Conservation (phyloP, 192 early-diverging fungal genomes). For the Podila horticola region DNA sequence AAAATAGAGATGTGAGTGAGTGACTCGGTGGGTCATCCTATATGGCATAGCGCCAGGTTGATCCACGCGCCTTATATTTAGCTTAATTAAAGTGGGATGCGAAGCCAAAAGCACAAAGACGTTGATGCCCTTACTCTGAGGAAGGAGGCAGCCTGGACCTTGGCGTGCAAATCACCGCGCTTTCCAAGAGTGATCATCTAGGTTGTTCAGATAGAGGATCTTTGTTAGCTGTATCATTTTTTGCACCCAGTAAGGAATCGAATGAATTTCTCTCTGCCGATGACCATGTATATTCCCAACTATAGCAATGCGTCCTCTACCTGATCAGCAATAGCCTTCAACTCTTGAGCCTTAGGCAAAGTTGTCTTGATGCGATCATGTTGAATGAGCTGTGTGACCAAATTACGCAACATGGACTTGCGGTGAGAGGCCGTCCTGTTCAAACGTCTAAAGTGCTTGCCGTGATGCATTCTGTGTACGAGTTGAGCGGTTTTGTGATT, state of each 20-base stretch:
- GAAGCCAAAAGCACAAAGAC: neutral
- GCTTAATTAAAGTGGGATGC: too few species aligned
- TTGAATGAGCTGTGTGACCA: slow-evolving; percentile 85
- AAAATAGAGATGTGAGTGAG: neutral
- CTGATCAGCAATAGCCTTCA: slow-evolving; percentile 87
- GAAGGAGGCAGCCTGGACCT: slow-evolving; percentile 65
- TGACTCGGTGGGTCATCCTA: too few species aligned
- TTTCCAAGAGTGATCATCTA: slow-evolving; percentile 90
- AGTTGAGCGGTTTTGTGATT: neutral
- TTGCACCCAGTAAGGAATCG: too few species aligned
- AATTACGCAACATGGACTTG: slow-evolving; percentile 82
- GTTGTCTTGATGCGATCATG: slow-evolving; percentile 95
- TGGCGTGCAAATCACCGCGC: slow-evolving; percentile 69
- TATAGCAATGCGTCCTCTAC: slow-evolving; percentile 32
- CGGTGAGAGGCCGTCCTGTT: slow-evolving; percentile 75
- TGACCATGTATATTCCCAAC: too few species aligned
- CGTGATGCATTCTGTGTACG: slow-evolving; percentile 64
- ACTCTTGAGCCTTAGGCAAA: slow-evolving; percentile 89
- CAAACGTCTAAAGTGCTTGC: slow-evolving; percentile 67
- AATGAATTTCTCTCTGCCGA: too few species aligned
- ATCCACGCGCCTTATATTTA: too few species aligned
- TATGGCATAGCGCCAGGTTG: too few species aligned
- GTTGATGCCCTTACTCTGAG: slow-evolving; percentile 54
- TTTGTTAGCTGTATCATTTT: too few species aligned
- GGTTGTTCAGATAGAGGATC: neutral